Evolutionary conservation across 129 eudicot species (phyloP), one percentile per base, ranked within the genome.

Genomic region (Flaveria sonorensis): DNA sequence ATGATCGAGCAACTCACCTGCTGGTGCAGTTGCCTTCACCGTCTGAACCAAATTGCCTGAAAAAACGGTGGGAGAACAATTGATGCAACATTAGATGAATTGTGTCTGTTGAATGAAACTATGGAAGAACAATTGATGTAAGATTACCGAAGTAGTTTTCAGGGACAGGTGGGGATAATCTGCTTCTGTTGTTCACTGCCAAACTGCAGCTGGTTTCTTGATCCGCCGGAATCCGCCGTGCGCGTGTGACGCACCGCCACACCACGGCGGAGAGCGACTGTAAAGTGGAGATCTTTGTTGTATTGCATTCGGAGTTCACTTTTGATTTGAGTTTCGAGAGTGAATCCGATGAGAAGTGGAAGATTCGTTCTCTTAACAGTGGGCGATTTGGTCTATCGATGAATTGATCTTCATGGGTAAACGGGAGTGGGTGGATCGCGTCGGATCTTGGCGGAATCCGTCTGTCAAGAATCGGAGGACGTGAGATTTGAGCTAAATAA

Each of bases 241-340:
- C 81, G 21, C 86, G 83, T 0, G 82, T 83, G 7, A 88, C 40
- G 75, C 84, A 74, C 63, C 86, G 78, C 89, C 92, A 88, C 13
- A 83, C 30, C 1, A 80, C 77, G 16, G 87, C 87, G 2, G 79
- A 83, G 11, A 88, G 32, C 7, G 92, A 80, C 56, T 85, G 87
- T 47, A 88, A 68, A 26, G 86, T 68, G 0, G 92, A 88, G n/a
- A 85, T 83, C 6, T 53, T 77, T 50, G 24, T 82, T 20, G 79
- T 24, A 40, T 68, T 42, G 40, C 72, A 20, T 32, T 80, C 79
- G 0, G 39, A 42, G 46, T 88, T 88, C 6, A 79, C 92, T 64
- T 78, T 83, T 0, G 76, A 71, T 72, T 88, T 88, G 48, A 88
- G 80, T 61, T 57, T 81, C 28, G 81, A 50, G 5, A 83, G 69